Conservation (phyloP, 352 stramenopile species). For the Blastocystis sp. region DNA sequence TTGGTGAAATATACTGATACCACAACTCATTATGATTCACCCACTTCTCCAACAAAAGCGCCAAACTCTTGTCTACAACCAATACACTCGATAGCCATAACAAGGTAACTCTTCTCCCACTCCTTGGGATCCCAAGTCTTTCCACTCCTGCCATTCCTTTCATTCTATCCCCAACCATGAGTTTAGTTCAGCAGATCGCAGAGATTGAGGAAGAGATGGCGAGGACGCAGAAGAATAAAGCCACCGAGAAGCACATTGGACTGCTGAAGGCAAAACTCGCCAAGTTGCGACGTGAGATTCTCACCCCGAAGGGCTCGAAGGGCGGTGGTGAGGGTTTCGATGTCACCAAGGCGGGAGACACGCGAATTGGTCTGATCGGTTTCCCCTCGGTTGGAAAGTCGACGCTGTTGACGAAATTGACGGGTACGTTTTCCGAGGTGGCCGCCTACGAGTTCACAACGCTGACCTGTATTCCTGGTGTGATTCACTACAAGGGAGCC, state of each 20-base stretch:
- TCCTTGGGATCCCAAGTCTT: background rate
- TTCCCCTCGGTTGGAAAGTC: constrained; percentile 97
- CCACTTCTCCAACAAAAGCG: too few species aligned
- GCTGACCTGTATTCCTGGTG: constrained; percentile 91
- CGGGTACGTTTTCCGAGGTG: constrained; percentile 83
- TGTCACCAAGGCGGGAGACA: constrained; percentile 83
- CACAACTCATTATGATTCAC: too few species aligned
- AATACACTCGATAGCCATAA: too few species aligned
- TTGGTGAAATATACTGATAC: too few species aligned
- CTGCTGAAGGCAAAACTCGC: constrained; percentile 92
- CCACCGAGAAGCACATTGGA: constrained; percentile 93
- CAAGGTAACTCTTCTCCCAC: too few species aligned
- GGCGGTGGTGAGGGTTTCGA: constrained; percentile 75
- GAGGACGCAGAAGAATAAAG: constrained; percentile 92
- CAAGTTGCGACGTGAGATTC: constrained; percentile 69
- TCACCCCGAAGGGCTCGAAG: constrained; percentile 12
- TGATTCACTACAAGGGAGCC: constrained; percentile 84
- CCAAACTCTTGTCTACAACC: too few species aligned
- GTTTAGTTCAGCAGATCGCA: constrained; percentile 55
- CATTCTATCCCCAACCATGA: constrained; percentile 15
- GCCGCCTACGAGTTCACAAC: constrained; percentile 97
- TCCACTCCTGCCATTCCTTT: background rate
- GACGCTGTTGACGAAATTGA: constrained; percentile 88
- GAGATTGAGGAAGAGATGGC: constrained; percentile 57
- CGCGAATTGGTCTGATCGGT: constrained; percentile 87